A percentile compares a stretch with the other conserved stretches of the same genome.
Conservation (phyloP, 148 eudicot species). For the Beta vulgaris region DNA sequence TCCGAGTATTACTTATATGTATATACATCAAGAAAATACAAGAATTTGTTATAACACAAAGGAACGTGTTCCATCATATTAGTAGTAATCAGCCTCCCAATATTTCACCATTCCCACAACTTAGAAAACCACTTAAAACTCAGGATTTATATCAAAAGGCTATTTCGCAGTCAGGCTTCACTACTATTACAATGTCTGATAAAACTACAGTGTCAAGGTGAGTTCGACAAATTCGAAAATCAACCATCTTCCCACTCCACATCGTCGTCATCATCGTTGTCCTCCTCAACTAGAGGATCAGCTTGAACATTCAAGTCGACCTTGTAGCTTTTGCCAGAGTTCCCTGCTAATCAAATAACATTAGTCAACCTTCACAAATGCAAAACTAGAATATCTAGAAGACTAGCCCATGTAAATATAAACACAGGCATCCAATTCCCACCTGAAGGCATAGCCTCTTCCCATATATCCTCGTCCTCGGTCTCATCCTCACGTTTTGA, state of each 20-base stretch:
- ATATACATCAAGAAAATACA: no score
- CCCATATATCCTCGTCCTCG: slow-evolving; percentile 70
- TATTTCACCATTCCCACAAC: not conserved
- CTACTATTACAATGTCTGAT: not conserved
- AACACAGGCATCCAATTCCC: no score
- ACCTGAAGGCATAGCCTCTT: slow-evolving; percentile 72
- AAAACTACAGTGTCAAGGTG: not conserved
- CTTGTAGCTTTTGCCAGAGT: slow-evolving; percentile 42
- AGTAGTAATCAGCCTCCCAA: not conserved
- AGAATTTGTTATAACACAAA: no score
- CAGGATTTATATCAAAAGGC: not conserved
- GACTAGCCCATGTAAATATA: no score
- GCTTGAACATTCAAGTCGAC: slow-evolving; percentile 89
- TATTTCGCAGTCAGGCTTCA: not conserved
- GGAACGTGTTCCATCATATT: no score
- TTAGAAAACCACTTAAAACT: not conserved
- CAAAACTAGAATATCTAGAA: not conserved
- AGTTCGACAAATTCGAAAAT: slow-evolving; percentile 10
- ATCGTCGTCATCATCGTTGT: slow-evolving; percentile 52
- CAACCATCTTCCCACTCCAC: slow-evolving; percentile 95
- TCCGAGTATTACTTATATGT: no score
- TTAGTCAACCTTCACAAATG: not conserved
- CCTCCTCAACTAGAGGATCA: slow-evolving; percentile 57
- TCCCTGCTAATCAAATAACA: slow-evolving; percentile 38
- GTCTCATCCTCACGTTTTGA: slow-evolving; percentile 55